These are phyloP conservation scores for Letharia lupina DNA, from an alignment of 495 filamentous ascomycete genomes.

Conservation along the genomic window DNA sequence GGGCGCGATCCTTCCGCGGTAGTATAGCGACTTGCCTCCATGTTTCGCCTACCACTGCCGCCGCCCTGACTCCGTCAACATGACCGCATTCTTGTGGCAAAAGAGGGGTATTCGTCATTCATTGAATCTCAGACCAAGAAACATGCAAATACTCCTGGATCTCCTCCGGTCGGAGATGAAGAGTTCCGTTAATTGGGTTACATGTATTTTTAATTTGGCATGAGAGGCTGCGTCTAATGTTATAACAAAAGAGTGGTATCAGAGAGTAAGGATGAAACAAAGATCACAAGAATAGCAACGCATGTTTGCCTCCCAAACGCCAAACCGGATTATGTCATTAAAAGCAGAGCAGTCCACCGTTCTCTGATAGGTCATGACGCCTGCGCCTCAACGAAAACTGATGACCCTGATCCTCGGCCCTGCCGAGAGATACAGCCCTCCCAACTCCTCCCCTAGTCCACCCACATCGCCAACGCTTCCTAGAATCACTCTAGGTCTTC, in stretches of 20 bases:
- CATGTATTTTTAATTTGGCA: background rate
- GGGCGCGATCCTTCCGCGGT: no score
- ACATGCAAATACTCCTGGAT: background rate
- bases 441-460: background rate
- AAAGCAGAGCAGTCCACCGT: background rate
- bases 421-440: background rate
- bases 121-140: background rate
- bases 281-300: background rate
- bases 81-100: no score
- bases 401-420: background rate
- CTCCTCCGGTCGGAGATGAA: background rate
- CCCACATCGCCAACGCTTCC: no score
- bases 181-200: background rate
- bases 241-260: background rate
- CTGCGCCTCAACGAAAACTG: background rate
- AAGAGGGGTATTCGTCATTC: background rate
- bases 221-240: background rate
- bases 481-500: no score
- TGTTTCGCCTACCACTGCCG: no score
- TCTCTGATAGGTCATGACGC: background rate
- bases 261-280: background rate
- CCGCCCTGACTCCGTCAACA: no score
- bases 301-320: background rate
- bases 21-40: no score
- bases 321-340: background rate